phyloP scores from a whole-genome alignment of 345 rosid genomes.

The Erucastrum elatum region DNA sequence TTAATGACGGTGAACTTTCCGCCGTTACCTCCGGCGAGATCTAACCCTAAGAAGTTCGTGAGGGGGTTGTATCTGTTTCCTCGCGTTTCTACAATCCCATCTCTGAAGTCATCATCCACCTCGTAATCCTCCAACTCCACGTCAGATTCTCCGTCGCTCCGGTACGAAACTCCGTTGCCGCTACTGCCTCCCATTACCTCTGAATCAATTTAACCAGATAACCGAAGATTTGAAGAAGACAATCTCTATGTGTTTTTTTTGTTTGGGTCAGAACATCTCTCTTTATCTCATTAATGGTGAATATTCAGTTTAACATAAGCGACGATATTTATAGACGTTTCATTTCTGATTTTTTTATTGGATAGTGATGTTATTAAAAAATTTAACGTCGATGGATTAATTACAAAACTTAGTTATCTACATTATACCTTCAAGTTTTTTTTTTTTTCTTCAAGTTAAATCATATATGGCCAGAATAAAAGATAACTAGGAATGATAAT shows the following conservation, averaged over 20 bases:
- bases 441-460: background rate
- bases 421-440: background rate
- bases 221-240: constrained; percentile 7
- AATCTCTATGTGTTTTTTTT: constrained; percentile 6
- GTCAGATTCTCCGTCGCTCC: constrained; percentile 27
- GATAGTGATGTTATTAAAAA: constrained; percentile 14
- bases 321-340: constrained; percentile 19
- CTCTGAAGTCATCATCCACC: constrained; percentile 36
- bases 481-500: background rate
- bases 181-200: constrained; percentile 26
- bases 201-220: background rate
- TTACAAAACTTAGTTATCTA: background rate
- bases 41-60: constrained; percentile 37
- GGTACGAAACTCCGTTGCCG: constrained; percentile 18
- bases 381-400: background rate
- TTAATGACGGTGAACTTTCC: constrained; percentile 43
- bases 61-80: constrained; percentile 22
- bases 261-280: background rate
- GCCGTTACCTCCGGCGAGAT: constrained; percentile 22
- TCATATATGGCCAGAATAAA: background rate
- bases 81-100: constrained; percentile 22
- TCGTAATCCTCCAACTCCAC: constrained; percentile 33
- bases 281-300: constrained; percentile 18
- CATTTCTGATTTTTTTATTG: background rate
- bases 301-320: constrained; percentile 10